These are phyloP conservation scores for Pelargonium australe DNA, from an alignment of 441 rosid species.

Conservation along the genomic window DNA sequence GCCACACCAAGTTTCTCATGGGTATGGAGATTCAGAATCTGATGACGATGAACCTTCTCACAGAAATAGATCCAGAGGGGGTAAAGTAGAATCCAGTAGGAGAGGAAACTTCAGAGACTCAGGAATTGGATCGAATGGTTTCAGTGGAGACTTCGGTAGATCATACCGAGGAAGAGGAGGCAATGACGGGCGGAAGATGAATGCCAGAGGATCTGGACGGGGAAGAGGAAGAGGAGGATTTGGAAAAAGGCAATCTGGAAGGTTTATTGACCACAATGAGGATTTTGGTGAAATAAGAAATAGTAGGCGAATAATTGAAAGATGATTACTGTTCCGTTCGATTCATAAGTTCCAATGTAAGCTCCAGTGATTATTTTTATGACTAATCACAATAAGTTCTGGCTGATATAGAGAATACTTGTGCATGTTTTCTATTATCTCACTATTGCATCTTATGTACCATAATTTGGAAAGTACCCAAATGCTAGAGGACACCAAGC, in stretches of 20 bases:
- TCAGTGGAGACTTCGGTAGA: conserved; percentile 19
- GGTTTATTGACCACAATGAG: conserved; percentile 16
- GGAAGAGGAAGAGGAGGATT: conserved; percentile 26
- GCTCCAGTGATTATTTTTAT: too few species aligned
- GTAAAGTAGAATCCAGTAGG: background rate
- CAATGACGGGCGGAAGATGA: conserved; percentile 15
- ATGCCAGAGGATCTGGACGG: conserved; percentile 13
- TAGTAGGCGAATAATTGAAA: conserved; percentile 48
- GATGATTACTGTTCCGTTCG: conserved; percentile 19
- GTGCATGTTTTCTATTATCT: too few species aligned
- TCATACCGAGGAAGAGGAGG: conserved; percentile 21
- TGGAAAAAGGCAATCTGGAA: conserved; percentile 19
- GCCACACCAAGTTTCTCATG: too few species aligned
- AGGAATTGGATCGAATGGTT: background rate
- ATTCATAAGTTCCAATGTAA: background rate
- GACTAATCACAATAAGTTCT: too few species aligned
- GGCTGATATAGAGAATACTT: too few species aligned
- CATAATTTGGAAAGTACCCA: too few species aligned
- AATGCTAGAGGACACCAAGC: too few species aligned
- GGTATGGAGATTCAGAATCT: background rate
- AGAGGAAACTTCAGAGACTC: background rate
- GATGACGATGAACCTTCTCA: background rate
- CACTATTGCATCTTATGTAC: too few species aligned
- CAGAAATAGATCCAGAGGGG: background rate
- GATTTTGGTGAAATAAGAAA: conserved; percentile 35